phyloP scores from a whole-genome alignment of 1,139 yeast genomes.

The Taiozyma sp. region DNA sequence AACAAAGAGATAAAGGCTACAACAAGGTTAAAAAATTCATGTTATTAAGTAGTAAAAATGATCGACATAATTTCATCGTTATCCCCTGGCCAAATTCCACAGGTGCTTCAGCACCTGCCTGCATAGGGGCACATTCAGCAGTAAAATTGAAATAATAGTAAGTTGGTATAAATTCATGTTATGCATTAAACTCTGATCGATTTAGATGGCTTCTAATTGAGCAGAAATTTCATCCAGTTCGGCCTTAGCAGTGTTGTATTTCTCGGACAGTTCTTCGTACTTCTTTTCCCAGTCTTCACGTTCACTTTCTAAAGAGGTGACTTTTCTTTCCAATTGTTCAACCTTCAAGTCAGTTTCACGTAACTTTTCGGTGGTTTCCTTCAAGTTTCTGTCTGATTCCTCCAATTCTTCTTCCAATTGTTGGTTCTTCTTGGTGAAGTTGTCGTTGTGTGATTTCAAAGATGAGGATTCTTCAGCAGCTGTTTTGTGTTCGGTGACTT shows the following conservation, averaged over 20 bases:
- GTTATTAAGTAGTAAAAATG: background rate
- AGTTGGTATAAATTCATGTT: constrained; percentile 1
- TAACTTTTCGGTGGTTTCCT: constrained; percentile 90
- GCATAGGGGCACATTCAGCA: background rate
- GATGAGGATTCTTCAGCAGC: constrained; percentile 92
- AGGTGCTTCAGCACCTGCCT: background rate
- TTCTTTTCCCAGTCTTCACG: constrained; percentile 91
- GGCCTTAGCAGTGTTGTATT: constrained; percentile 78
- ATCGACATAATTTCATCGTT: background rate
- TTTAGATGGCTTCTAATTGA: constrained; percentile 83
- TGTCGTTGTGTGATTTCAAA: constrained; percentile 84
- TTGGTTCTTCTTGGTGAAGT: constrained; percentile 87
- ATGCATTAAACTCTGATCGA: constrained; percentile 2
- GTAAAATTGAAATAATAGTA: background rate
- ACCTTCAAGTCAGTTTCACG: constrained; percentile 96
- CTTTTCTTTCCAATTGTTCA: constrained; percentile 95
- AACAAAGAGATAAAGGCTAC: background rate
- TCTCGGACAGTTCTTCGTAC: constrained; percentile 81
- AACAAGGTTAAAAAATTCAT: background rate
- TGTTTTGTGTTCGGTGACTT: constrained; percentile 77
- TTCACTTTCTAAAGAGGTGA: constrained; percentile 86
- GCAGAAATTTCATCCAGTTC: constrained; percentile 90
- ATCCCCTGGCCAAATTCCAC: background rate
- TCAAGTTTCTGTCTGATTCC: constrained; percentile 85
- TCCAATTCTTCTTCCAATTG: constrained; percentile 93